Percentiles rank a stretch among this genome's conserved stretches.
phyloP scores from a whole-genome alignment of 352 stramenopile genomes.

The Blastocystis sp. region DNA sequence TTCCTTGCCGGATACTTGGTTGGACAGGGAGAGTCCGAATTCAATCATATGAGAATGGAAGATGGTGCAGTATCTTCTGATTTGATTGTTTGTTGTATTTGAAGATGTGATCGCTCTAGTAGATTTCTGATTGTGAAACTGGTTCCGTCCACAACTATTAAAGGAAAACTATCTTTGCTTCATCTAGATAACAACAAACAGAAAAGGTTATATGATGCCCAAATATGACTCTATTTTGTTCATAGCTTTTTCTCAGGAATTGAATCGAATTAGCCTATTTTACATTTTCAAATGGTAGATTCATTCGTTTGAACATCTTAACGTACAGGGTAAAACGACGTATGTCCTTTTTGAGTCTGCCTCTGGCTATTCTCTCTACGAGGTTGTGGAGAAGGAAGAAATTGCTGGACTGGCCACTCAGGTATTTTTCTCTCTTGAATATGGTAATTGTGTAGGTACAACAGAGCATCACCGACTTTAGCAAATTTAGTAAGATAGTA shows the following conservation, averaged over 20 bases:
- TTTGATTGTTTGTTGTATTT: not conserved
- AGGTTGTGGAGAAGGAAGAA: constrained; percentile 55
- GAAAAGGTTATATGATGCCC: not conserved
- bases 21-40: not conserved
- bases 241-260: not conserved
- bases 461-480: constrained; percentile 33
- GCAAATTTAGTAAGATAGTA: constrained; percentile 86
- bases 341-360: constrained; percentile 60
- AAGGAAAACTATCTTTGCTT: not conserved
- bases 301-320: not conserved
- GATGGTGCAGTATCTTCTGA: constrained; percentile 8
- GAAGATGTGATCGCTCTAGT: not conserved
- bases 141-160: no score
- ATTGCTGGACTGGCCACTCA: constrained; percentile 39
- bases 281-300: constrained; percentile 9
- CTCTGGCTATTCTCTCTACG: constrained; percentile 52
- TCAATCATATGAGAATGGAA: constrained; percentile 4
- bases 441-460: not conserved
- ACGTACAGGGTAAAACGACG: constrained; percentile 23
- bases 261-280: not conserved
- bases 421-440: not conserved
- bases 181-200: not conserved
- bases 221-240: not conserved
- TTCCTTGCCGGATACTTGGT: constrained; percentile 46
- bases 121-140: no score